Percentiles rank a stretch among this genome's conserved stretches.
Evolutionary conservation across 2,329 filamentous ascomycete genomes (phyloP).

Genomic region (Gliomastix tumulicola): DNA sequence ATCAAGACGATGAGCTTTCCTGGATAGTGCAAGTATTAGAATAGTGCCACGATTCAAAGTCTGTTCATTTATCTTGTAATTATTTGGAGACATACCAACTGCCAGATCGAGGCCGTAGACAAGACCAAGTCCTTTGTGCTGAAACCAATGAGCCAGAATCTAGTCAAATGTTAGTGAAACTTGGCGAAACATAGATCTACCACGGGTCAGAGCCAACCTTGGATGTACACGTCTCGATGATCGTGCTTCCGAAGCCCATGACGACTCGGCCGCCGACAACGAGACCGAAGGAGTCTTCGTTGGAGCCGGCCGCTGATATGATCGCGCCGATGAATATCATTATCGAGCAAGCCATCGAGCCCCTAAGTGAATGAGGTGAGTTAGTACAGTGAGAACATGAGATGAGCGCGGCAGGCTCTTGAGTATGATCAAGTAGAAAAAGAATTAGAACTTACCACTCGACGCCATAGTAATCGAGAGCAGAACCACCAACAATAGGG

Average conservation of each 20-base stretch:
- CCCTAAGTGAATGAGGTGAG: too few species aligned
- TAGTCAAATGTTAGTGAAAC: slow-evolving; percentile 1
- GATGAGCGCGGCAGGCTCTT: too few species aligned
- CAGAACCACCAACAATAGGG: slow-evolving; percentile 16
- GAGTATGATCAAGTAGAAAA: too few species aligned
- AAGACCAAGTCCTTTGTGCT: slow-evolving; percentile 12
- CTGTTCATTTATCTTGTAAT: neutral
- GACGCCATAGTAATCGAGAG: slow-evolving; percentile 15
- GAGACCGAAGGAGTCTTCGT: slow-evolving; percentile 12
- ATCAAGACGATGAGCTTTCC: slow-evolving; percentile 14
- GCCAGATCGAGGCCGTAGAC: slow-evolving; percentile 14
- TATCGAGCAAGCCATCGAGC: slow-evolving; percentile 12
- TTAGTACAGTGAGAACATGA: too few species aligned
- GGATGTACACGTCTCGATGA: slow-evolving; percentile 16
- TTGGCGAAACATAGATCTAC: neutral
- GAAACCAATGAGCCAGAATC: slow-evolving; percentile 18
- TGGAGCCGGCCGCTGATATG: slow-evolving; percentile 12
- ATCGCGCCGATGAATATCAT: slow-evolving; percentile 14
- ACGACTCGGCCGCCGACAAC: slow-evolving; percentile 13
- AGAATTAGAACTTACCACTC: slow-evolving; percentile 12
- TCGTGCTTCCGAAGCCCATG: slow-evolving; percentile 16
- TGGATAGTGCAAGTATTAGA: neutral
- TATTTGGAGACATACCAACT: slow-evolving; percentile 6
- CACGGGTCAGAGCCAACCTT: slow-evolving; percentile 7
- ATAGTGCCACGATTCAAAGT: too few species aligned